Evolutionary conservation across 139 green algal species (phyloP), one percentile per base, ranked within the genome.

Genomic region (Chlorella sp.): DNA sequence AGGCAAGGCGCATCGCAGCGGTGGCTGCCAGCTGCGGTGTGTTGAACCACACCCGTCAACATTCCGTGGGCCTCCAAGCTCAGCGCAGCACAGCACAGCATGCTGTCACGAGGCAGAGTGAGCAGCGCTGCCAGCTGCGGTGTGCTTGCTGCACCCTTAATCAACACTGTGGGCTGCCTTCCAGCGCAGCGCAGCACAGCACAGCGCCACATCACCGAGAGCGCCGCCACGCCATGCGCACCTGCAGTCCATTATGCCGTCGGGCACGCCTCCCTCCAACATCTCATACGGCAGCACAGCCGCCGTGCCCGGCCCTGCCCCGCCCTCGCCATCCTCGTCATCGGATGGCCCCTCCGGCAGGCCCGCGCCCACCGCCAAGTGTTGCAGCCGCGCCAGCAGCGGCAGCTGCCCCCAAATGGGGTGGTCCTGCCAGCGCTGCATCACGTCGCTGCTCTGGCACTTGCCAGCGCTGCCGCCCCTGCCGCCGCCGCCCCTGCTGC

Each of bases 351-450:
- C 32, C 3, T 16, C 32, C 19, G 73, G 85, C 48, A 89, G 85
- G 9, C 83, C 85, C 11, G 73, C 85, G 2, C 71, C 73, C 2
- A 83, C 85, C 11, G 39, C 60, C n/a, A 89, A 71, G 42, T 60
- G 32, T 21, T 83, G 71, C 85, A 89, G 73, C 34, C 85, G 42
- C 14, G 85, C 34, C 73, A 89, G 73, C 48, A 53, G 85, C 53
- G 71, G 85, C 85, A 89, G 85, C 19, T 83, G 71, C 71, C 48
- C 48, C 85, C 85, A 89, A 32, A 89, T 71, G 0, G 71, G 60
- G 42, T 84, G 85, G 5, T 89, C 85, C 71, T 89, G 85, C 85
- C 85, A 89, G 73, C 85, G 71, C 84, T 88, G 84, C 84, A 48
- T 30, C 39, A 16, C 37, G 28, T 28, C 68, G 66, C 68, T 39